A percentile compares a stretch with the other conserved stretches of the same genome.
Evolutionary conservation across 2,329 filamentous ascomycete genomes (phyloP).

Genomic region (Penicillium sclerotiorum): DNA sequence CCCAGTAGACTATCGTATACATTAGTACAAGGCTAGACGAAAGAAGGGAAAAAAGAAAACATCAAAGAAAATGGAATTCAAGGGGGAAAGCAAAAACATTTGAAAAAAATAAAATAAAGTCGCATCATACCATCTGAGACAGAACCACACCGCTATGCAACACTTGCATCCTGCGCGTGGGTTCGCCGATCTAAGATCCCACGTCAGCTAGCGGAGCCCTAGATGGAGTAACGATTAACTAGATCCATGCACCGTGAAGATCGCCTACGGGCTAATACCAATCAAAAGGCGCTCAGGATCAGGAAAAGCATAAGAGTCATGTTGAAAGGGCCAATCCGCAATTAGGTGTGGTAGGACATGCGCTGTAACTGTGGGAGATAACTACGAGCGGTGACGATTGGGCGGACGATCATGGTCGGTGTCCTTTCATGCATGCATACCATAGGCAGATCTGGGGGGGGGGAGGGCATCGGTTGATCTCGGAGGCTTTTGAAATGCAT

Average conservation of each 20-base stretch:
- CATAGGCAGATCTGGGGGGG: constrained; percentile 5
- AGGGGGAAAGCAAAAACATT: too few species aligned
- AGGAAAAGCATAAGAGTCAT: background rate
- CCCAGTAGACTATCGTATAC: background rate
- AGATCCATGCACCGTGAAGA: constrained; percentile 14
- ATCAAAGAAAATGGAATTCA: background rate
- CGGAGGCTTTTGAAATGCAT: background rate
- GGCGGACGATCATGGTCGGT: background rate
- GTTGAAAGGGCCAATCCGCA: too few species aligned
- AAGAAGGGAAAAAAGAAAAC: background rate
- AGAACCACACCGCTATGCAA: constrained; percentile 6
- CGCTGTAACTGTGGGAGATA: background rate
- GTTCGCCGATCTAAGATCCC: constrained; percentile 14
- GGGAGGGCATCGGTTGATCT: constrained; percentile 1
- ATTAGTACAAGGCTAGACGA: background rate
- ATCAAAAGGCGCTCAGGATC: constrained; percentile 3
- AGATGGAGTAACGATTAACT: constrained; percentile 13
- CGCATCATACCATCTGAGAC: background rate
- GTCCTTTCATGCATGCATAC: constrained; percentile 15
- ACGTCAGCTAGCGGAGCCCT: constrained; percentile 10
- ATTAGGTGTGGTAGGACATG: background rate
- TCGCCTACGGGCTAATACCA: constrained; percentile 5
- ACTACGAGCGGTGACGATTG: background rate
- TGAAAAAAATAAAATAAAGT: background rate
- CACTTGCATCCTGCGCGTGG: constrained; percentile 6